phyloP scores from a whole-genome alignment of 768 basidiomycete species.

The Termitomyces sp. region DNA sequence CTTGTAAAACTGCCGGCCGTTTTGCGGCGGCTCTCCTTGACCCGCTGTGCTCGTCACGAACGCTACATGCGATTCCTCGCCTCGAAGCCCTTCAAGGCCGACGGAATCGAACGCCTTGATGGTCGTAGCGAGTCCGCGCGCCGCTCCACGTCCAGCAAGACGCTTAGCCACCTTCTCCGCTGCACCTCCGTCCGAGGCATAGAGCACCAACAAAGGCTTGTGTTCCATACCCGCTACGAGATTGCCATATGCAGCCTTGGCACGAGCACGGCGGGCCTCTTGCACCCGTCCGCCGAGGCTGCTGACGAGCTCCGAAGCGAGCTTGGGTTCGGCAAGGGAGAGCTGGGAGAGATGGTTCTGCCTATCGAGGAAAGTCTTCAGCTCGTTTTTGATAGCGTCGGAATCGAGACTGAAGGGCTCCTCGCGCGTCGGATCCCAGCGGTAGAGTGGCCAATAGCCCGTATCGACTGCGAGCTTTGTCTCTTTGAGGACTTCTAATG shows the following conservation, averaged over 20 bases:
- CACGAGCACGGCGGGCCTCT: slow-evolving; percentile 76
- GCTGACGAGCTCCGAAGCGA: slow-evolving; percentile 78
- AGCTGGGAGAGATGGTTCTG: slow-evolving; percentile 97
- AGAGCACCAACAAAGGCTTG: slow-evolving; percentile 84
- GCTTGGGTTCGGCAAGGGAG: slow-evolving; percentile 68
- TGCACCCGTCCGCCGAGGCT: slow-evolving; percentile 81
- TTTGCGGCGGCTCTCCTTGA: slow-evolving; percentile 97
- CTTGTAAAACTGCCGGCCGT: slow-evolving; percentile 88
- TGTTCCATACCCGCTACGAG: slow-evolving; percentile 82
- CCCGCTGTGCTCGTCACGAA: slow-evolving; percentile 93
- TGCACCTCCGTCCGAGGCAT: slow-evolving; percentile 89
- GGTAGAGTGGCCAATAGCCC: slow-evolving; percentile 97
- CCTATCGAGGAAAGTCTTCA: slow-evolving; percentile 89
- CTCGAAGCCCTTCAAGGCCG: slow-evolving; percentile 63
- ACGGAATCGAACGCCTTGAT: slow-evolving; percentile 78
- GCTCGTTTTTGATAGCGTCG: slow-evolving; percentile 88
- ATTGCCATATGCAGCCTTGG: slow-evolving; percentile 78
- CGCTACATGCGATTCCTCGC: slow-evolving; percentile 66
- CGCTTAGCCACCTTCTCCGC: slow-evolving; percentile 97
- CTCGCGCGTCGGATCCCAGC: slow-evolving; percentile 88
- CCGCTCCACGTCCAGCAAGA: slow-evolving; percentile 74
- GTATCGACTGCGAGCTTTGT: slow-evolving; percentile 95
- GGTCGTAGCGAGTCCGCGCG: slow-evolving; percentile 74
- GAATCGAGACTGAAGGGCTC: slow-evolving; percentile 93
- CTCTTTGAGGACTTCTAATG: slow-evolving; percentile 91